phyloP scores from a whole-genome alignment of 306 rosid species.

The Corylus americana region DNA sequence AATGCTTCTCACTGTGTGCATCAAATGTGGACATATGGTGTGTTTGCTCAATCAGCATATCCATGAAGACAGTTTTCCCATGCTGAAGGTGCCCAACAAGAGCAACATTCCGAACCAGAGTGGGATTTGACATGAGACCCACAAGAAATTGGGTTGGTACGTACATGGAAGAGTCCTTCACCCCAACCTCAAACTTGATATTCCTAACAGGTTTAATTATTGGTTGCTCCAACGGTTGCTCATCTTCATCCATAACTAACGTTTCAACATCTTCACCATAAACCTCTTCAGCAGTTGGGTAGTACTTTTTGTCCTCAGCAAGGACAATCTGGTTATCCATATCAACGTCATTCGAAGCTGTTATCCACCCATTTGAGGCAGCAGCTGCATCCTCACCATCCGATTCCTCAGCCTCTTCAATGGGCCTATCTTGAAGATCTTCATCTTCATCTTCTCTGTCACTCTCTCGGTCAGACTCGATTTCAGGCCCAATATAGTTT shows the following conservation, averaged over 20 bases:
- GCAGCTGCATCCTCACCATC: conserved; percentile 58
- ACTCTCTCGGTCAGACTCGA: conserved; percentile 86
- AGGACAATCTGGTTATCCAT: conserved; percentile 88
- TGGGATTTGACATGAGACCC: conserved; percentile 93
- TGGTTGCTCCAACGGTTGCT: conserved; percentile 77
- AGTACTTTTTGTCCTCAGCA: conserved; percentile 95
- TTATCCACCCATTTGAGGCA: conserved; percentile 72
- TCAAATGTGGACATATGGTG: conserved; percentile 95
- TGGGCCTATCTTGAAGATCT: conserved; percentile 53
- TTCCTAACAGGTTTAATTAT: conserved; percentile 78
- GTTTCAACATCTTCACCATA: conserved; percentile 97
- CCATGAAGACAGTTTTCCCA: conserved; percentile 97
- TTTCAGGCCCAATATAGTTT: conserved; percentile 97
- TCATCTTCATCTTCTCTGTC: conserved; percentile 72
- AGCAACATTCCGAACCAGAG: conserved; percentile 78
- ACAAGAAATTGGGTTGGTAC: conserved; percentile 79
- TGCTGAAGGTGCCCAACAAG: conserved; percentile 92
- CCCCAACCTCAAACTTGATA: conserved; percentile 90
- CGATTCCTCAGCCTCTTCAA: conserved; percentile 44
- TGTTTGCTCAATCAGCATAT: conserved; percentile 94
- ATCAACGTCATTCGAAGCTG: conserved; percentile 62
- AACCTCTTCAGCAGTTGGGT: conserved; percentile 93
- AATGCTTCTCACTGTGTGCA: conserved; percentile 72
- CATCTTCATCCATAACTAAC: conserved; percentile 97
- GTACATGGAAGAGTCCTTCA: conserved; percentile 89